Base-by-base conservation (phyloP, 768 basidiomycete species). In the Lyophyllum atratum region DNA sequence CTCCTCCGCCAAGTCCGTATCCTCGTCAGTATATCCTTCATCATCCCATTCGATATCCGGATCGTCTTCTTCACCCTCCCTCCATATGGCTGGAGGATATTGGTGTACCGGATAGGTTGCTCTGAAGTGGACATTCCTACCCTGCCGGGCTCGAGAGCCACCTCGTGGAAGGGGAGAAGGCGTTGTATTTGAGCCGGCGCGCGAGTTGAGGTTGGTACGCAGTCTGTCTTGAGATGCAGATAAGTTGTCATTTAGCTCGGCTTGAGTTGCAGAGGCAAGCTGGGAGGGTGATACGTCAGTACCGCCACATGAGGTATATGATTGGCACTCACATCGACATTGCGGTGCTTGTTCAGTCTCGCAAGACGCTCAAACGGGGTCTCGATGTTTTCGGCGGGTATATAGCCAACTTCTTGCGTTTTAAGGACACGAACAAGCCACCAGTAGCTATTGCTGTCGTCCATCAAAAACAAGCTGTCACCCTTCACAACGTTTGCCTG, bases 361-460 rank as follows among this genome's bases (percentile, higher is more conserved):
- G 97, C 97, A 6, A 98, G 83, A 33, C 97, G 84, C 69, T 99
- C 97, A 65, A 94, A 97, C 0, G 97, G 97, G 0, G 97, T 99
- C 72, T 99, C 97, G 63, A 99, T 98, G 71, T 98, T 98, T 75
- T 99, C 97, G 0, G 97, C 97, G 17, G 97, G 97, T 49, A 99
- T 98, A 71, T 99, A 99, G 0, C 97, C 97, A 15, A 99, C 93
- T 66, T 97, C 95, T 72, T 98, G 95, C 8, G 96, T 98, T 77
- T 98, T 98, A 61, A 99, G 86, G 9, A 99, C 97, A 46, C 95
- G 86, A 8, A 99, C 96, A 49, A 98, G 90, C 97, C 97, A 98
- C 97, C 97, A 98, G 76, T 99, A 99, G 73, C 92, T 93, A 73
- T 99, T 98, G 55, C 89, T 93, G 72, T 99, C 97, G 75, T 99